Percentiles rank a stretch among this genome's conserved stretches.
Conservation (phyloP, 352 stramenopile species). For the Globisporangium barbulae region DNA sequence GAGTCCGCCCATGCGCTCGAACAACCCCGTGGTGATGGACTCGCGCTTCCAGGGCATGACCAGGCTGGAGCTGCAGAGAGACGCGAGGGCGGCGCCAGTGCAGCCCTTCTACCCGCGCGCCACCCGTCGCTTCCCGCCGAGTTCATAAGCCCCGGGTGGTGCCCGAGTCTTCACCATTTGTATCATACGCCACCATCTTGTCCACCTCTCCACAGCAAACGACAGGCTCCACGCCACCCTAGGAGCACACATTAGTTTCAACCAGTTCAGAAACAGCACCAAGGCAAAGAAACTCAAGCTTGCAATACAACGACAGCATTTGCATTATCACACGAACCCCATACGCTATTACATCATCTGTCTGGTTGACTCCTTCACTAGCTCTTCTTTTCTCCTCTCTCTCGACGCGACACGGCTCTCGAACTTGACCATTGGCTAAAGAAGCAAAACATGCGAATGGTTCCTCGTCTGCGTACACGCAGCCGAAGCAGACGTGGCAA, state of each 20-base stretch:
- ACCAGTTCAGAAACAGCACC: not conserved
- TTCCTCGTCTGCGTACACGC: conserved; percentile 5
- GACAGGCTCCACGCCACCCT: not conserved
- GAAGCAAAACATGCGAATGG: conserved; percentile 22
- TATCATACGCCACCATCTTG: not conserved
- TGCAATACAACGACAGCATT: conserved; percentile 4
- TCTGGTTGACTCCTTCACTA: not conserved
- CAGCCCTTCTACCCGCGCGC: conserved; percentile 16
- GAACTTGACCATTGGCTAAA: conserved; percentile 20
- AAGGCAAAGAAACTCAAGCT: not conserved
- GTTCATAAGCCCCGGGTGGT: not conserved
- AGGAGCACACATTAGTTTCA: conserved; percentile 6
- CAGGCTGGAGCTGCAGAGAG: not conserved
- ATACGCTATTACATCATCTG: not conserved
- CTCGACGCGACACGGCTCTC: not conserved
- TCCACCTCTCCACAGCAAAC: not conserved
- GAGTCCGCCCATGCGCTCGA: conserved; percentile 19
- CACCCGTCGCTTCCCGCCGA: not conserved
- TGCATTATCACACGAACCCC: not conserved
- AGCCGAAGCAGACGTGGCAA: not conserved
- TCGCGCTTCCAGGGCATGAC: conserved; percentile 20
- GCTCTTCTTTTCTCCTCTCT: not conserved
- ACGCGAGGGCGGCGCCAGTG: conserved; percentile 2
- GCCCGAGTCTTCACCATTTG: not conserved
- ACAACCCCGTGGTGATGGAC: conserved; percentile 23